Conservation (phyloP, 2,329 filamentous ascomycete species). For the Pezicula radicicola region DNA sequence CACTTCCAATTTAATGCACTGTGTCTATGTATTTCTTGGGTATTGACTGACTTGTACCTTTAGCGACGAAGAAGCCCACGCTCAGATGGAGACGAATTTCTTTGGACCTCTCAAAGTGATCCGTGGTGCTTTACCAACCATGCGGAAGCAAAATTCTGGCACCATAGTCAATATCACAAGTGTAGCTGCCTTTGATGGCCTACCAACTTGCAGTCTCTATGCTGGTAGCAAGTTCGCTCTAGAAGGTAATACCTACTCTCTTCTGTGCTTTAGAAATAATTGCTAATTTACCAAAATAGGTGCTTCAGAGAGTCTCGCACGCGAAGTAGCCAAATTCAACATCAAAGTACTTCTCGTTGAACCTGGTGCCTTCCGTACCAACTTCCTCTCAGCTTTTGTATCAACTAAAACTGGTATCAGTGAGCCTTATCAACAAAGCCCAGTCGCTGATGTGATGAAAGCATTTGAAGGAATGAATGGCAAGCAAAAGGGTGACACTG, state of each 20-base stretch:
- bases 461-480: neutral
- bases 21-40: too few species aligned
- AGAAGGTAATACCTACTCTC: neutral
- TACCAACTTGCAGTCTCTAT: constrained; percentile 1
- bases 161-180: constrained; percentile 18
- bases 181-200: constrained; percentile 2
- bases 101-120: constrained; percentile 47
- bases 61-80: constrained; percentile 3
- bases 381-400: neutral
- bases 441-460: neutral
- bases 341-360: constrained; percentile 5
- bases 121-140: constrained; percentile 41
- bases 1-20: neutral
- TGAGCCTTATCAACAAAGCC: neutral
- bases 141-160: constrained; percentile 38
- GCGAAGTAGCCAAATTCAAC: constrained; percentile 23
- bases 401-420: too few species aligned
- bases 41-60: neutral
- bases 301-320: constrained; percentile 29
- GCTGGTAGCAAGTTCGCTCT: constrained; percentile 8
- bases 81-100: constrained; percentile 49
- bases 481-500: neutral
- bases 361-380: constrained; percentile 5
- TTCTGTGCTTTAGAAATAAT: too few species aligned
- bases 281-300: neutral